Evolutionary conservation across 352 stramenopile genomes (phyloP), one percentile per base, ranked within the genome.

Genomic region (Globisporangium abappressorium): DNA sequence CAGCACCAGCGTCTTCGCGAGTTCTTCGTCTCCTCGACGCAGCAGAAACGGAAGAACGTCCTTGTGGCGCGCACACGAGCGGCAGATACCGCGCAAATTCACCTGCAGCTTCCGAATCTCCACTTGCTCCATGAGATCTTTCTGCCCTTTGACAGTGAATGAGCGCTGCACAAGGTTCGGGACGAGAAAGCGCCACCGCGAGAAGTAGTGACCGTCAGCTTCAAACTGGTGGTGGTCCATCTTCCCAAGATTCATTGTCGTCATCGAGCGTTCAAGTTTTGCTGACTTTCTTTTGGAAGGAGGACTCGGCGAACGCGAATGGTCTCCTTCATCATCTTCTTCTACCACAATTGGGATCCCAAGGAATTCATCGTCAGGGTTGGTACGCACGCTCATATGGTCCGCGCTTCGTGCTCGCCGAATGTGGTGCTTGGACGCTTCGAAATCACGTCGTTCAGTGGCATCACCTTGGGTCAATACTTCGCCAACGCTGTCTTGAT

Each of bases 11-110:
- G 63, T 26, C 63, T 87, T 94, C 1, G 78, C 81, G 14, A 76
- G 43, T 22, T 72, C 63, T 18, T 82, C 54, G 47, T 91, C 79
- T 0, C 76, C 77, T 68, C 86, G 71, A 34, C 86, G 79, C 33
- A 92, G 56, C 8, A 94, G 66, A 60, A 94, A 94, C 12, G 81
- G 71, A 4, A 94, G 26, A n/a, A 94, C 84, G 46, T 90, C 82
- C 18, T 62, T 68, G 63, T 92, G 79, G 2, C 79, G 81, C 2
- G 82, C 81, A 38, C 80, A 84, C 12, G 84, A 89, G 11, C 78
- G 85, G 55, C 59, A 78, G 24, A 94, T 66, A n/a, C 85, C 78
- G 0, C 67, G 62, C 5, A 92, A 63, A 68, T 94, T 90, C n/a
- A 92, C 62, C 61, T 90, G 78, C 33, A 92, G 72, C 28, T 85